phyloP scores from a whole-genome alignment of 306 rosid species.

The Acacia confusa region DNA sequence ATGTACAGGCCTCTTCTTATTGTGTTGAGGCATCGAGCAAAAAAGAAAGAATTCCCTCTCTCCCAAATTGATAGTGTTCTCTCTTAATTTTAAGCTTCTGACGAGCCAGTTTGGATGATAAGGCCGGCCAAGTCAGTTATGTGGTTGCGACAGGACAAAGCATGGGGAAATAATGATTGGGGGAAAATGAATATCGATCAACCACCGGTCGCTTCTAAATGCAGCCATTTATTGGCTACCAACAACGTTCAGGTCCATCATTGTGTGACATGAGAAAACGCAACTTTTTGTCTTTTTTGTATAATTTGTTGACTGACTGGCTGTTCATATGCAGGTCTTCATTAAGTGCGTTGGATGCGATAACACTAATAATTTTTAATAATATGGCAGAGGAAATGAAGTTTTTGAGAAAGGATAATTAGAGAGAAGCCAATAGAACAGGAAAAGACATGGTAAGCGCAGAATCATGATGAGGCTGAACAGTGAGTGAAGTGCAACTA shows the following conservation, averaged over 20 bases:
- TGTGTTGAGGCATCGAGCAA: background rate
- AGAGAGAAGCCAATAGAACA: conserved; percentile 19
- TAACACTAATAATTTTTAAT: background rate
- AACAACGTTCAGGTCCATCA: background rate
- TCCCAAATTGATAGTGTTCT: background rate
- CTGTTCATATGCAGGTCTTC: background rate
- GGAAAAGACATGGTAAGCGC: background rate
- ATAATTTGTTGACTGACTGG: background rate
- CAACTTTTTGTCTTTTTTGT: background rate
- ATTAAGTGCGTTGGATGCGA: background rate
- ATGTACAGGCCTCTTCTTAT: background rate
- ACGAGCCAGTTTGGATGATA: background rate
- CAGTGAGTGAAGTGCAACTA: conserved; percentile 34
- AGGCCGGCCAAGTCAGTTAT: too few relatives aligned
- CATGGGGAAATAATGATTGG: background rate
- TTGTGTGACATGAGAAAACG: background rate
- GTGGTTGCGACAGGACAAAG: background rate
- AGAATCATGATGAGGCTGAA: conserved; percentile 25
- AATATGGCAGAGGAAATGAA: background rate
- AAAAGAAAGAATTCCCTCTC: background rate
- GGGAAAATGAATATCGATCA: background rate
- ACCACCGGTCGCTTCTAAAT: background rate
- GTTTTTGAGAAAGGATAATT: background rate
- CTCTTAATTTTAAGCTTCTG: background rate
- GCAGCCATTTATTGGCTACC: background rate